phyloP scores from a whole-genome alignment of 441 rosid genomes.

The Sinapis alba region DNA sequence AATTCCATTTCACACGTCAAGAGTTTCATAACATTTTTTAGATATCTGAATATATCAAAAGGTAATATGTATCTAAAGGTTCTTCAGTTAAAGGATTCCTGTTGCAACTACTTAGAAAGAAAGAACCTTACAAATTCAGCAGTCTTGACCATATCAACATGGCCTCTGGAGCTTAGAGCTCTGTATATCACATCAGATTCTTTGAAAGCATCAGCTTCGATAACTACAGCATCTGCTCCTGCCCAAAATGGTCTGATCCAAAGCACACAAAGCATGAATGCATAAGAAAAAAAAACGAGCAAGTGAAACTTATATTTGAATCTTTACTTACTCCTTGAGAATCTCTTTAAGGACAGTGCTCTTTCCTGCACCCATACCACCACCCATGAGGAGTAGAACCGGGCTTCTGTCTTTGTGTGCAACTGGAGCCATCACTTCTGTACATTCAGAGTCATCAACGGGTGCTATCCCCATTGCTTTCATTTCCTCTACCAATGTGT shows the following conservation, averaged over 20 bases:
- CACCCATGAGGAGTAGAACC: conserved; percentile 92
- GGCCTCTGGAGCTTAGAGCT: conserved; percentile 93
- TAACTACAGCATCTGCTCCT: conserved; percentile 89
- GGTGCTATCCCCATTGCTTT: conserved; percentile 86
- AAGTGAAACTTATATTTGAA: not conserved
- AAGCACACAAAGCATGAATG: conserved; percentile 18
- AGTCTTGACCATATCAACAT: conserved; percentile 87
- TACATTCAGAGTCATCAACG: conserved; percentile 79
- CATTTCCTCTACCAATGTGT: conserved; percentile 90
- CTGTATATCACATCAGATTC: conserved; percentile 91
- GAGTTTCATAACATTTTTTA: not conserved
- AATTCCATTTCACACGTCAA: conserved; percentile 1
- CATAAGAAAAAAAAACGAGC: not conserved
- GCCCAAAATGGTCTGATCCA: conserved; percentile 87
- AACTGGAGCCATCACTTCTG: conserved; percentile 97
- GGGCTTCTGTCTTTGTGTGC: conserved; percentile 92
- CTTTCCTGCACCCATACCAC: conserved; percentile 99
- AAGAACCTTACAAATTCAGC: conserved; percentile 79
- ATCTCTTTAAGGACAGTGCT: conserved; percentile 98
- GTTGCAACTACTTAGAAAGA: conserved; percentile 21
- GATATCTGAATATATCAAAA: not conserved
- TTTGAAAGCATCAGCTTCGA: conserved; percentile 98
- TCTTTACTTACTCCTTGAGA: conserved; percentile 70
- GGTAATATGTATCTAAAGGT: not conserved
- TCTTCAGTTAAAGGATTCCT: conserved; percentile 10